Percentiles rank a stretch among this genome's conserved stretches.
Conservation (phyloP, 192 early-diverging fungal genomes). For the Backusella circina region DNA sequence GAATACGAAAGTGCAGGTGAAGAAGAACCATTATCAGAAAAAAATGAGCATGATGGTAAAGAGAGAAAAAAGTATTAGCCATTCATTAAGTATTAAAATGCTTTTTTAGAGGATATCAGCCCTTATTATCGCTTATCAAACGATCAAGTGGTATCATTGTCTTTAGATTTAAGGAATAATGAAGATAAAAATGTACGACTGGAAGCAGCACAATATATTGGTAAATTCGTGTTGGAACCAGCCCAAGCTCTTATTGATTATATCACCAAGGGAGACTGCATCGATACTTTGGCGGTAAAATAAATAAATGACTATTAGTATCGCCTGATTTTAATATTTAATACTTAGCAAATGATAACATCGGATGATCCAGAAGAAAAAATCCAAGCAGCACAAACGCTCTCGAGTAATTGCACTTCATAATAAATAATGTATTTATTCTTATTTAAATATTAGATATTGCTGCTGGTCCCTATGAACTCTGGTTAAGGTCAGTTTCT, state of each 20-base stretch:
- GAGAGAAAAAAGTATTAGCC: too few species aligned
- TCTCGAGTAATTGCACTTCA: conserved; percentile 19
- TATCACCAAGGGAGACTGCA: conserved; percentile 28
- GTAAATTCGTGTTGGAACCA: conserved; percentile 24
- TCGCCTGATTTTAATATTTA: background rate
- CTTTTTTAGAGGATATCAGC: conserved; percentile 11
- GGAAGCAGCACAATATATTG: conserved; percentile 19
- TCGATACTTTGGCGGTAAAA: conserved; percentile 20
- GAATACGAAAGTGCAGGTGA: conserved; percentile 18
- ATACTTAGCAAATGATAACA: conserved; percentile 14
- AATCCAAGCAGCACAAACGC: conserved; percentile 16
- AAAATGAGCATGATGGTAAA: conserved; percentile 19
- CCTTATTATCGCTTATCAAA: conserved; percentile 14
- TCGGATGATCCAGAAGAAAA: conserved; percentile 13
- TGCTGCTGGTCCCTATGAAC: conserved; percentile 32
- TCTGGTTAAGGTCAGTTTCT: conserved; percentile 23
- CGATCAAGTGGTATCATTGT: conserved; percentile 15
- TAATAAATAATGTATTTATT: background rate
- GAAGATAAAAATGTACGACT: conserved; percentile 15
- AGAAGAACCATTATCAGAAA: background rate
- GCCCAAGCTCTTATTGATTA: conserved; percentile 25
- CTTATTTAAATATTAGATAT: conserved; percentile 25
- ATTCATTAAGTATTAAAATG: background rate
- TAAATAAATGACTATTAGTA: background rate
- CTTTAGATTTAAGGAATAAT: conserved; percentile 17